Evolutionary conservation across 768 basidiomycete genomes (phyloP).

Genomic region (Lactarius trivialis): DNA sequence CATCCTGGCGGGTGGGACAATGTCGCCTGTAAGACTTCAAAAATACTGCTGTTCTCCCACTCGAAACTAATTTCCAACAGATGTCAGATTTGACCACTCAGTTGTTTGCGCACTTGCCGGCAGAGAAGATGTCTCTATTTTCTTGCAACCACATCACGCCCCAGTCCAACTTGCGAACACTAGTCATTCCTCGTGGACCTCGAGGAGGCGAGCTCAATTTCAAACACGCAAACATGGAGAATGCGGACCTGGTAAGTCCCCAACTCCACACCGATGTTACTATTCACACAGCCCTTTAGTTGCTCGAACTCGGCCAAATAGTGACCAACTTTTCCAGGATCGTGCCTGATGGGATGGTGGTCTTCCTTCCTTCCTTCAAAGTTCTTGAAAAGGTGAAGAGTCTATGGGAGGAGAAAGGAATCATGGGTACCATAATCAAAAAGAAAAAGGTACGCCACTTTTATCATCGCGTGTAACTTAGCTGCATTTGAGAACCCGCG

Average conservation of each 20-base stretch:
- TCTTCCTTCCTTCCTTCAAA: constrained; percentile 90
- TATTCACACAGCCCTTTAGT: constrained; percentile 35
- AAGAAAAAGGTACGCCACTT: constrained; percentile 64
- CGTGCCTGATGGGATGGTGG: constrained; percentile 82
- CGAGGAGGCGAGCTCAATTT: constrained; percentile 65
- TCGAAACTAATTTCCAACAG: constrained; percentile 34
- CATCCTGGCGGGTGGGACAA: constrained; percentile 93
- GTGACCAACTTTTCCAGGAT: constrained; percentile 73
- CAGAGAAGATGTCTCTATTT: constrained; percentile 64
- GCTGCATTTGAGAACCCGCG: not conserved
- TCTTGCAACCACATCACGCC: constrained; percentile 85
- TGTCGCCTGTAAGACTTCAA: constrained; percentile 75
- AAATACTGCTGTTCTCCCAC: not conserved
- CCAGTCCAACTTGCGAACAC: constrained; percentile 61
- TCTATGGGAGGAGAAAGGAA: constrained; percentile 57
- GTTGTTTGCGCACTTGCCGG: constrained; percentile 61
- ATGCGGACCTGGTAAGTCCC: constrained; percentile 44
- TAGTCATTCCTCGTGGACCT: constrained; percentile 72
- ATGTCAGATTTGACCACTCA: constrained; percentile 83
- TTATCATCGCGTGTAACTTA: not conserved
- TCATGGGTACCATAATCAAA: constrained; percentile 50
- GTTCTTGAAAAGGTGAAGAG: constrained; percentile 65
- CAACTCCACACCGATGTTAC: not conserved
- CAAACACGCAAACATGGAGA: constrained; percentile 47
- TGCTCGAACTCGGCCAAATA: constrained; percentile 77